Conservation (phyloP, 768 basidiomycete species). For the Boletales sp. region DNA sequence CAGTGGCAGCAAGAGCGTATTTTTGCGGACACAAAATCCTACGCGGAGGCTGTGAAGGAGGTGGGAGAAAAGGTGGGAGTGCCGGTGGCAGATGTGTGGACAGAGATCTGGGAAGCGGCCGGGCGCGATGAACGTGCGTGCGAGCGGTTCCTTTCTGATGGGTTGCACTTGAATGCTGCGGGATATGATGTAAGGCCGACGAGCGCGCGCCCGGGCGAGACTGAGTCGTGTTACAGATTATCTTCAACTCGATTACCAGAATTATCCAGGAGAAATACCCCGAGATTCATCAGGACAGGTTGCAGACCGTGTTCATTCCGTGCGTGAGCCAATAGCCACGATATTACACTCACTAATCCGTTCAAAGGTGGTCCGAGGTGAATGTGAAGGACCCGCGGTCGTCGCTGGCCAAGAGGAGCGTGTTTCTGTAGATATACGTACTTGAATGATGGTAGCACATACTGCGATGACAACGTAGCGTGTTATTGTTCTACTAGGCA, state of each 20-base stretch:
- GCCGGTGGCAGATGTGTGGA: conserved; percentile 74
- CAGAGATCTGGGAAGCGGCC: conserved; percentile 64
- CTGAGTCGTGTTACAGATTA: conserved; percentile 42
- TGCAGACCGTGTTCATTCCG: conserved; percentile 57
- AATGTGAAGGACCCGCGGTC: conserved; percentile 16
- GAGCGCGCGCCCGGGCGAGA: neutral
- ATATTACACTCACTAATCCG: neutral
- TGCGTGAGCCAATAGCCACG: conserved; percentile 35
- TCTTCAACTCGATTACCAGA: conserved; percentile 59
- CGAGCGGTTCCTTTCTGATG: conserved; percentile 59
- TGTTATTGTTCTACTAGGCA: conserved; percentile 18
- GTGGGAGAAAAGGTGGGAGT: conserved; percentile 55
- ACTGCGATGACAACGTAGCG: conserved; percentile 9
- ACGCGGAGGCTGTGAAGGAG: conserved; percentile 67
- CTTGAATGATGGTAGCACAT: conserved; percentile 7
- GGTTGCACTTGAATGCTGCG: conserved; percentile 69
- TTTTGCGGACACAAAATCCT: conserved; percentile 61
- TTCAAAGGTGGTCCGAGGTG: conserved; percentile 25
- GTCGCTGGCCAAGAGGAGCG: conserved; percentile 18
- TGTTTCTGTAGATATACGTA: too few species aligned
- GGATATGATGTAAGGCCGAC: too few species aligned
- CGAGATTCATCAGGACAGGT: conserved; percentile 62
- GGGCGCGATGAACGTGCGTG: conserved; percentile 55
- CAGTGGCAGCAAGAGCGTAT: conserved; percentile 48
- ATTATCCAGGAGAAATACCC: conserved; percentile 58